Evolutionary conservation across 139 green algal species (phyloP).

Genomic region (Coelastrella sp.): DNA sequence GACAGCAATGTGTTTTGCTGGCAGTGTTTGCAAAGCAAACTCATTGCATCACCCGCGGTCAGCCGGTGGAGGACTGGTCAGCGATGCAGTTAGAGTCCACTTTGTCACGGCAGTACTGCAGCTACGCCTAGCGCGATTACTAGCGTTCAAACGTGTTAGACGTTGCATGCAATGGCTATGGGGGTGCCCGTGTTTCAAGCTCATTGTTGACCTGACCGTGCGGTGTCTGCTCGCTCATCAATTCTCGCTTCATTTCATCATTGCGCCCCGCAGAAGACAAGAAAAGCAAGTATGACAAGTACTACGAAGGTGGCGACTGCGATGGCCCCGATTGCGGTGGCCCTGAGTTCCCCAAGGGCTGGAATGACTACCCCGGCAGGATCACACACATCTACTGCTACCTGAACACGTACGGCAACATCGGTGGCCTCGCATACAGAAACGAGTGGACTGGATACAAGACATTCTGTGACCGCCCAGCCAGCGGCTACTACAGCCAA

Average conservation of each 20-base stretch:
- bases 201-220: no score
- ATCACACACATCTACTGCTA: conserved; percentile 37
- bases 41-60: background rate
- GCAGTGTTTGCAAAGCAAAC: background rate
- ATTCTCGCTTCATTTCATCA: no score
- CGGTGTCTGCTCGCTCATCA: no score
- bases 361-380: conserved; percentile 18
- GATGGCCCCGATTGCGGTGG: background rate
- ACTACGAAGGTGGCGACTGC: background rate
- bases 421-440: conserved; percentile 12
- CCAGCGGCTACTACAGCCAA: background rate
- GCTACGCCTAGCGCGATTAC: background rate
- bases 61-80: background rate
- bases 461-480: conserved; percentile 1
- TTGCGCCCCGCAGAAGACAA: background rate
- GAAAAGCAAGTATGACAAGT: background rate
- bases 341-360: background rate
- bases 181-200: no score
- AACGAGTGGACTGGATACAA: conserved; percentile 39
- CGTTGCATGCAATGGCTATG: background rate
- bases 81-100: background rate
- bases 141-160: background rate
- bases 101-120: background rate
- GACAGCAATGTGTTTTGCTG: background rate
- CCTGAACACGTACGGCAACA: background rate